A percentile compares a stretch with the other conserved stretches of the same genome.
These are phyloP conservation scores for Filobasidium uniguttulatum DNA, from an alignment of 1,284 basidiomycete genomes.

Conservation along the genomic window DNA sequence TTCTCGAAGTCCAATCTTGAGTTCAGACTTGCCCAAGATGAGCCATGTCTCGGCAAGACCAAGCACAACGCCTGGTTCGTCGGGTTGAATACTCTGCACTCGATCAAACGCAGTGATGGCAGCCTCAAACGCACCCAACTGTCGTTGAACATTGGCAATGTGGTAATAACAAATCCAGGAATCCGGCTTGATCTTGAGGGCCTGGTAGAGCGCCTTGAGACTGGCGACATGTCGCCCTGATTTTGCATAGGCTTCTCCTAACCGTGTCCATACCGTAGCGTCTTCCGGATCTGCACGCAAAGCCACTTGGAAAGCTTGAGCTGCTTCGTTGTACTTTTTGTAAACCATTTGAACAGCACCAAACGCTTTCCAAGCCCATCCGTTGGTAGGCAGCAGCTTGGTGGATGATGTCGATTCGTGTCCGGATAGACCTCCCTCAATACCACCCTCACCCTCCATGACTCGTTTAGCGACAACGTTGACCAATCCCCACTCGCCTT, in stretches of 20 bases:
- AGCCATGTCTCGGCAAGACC: constrained; percentile 63
- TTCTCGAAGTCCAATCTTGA: constrained; percentile 53
- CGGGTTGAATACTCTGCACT: constrained; percentile 49
- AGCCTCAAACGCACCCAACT: constrained; percentile 59
- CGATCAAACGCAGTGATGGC: constrained; percentile 56
- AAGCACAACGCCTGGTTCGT: constrained; percentile 55
- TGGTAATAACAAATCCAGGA: constrained; percentile 79
- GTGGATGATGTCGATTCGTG: constrained; percentile 39
- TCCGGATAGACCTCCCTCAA: constrained; percentile 47
- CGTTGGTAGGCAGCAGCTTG: constrained; percentile 56
- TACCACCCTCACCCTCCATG: constrained; percentile 79
- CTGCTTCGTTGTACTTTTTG: constrained; percentile 60
- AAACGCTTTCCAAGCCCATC: constrained; percentile 98
- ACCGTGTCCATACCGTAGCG: constrained; percentile 65
- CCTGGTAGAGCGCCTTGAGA: constrained; percentile 68
- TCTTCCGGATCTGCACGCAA: constrained; percentile 69
- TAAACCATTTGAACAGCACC: constrained; percentile 84
- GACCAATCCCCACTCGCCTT: constrained; percentile 90
- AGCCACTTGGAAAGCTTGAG: constrained; percentile 75
- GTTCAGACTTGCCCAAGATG: constrained; percentile 54
- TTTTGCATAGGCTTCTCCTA: constrained; percentile 82
- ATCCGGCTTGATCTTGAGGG: constrained; percentile 51
- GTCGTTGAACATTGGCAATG: constrained; percentile 71
- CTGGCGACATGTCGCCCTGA: constrained; percentile 81
- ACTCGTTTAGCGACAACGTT: constrained; percentile 81